A percentile compares a stretch with the other conserved stretches of the same genome.
Conservation (phyloP, 306 rosid species). For the Citrullus colocynthis region DNA sequence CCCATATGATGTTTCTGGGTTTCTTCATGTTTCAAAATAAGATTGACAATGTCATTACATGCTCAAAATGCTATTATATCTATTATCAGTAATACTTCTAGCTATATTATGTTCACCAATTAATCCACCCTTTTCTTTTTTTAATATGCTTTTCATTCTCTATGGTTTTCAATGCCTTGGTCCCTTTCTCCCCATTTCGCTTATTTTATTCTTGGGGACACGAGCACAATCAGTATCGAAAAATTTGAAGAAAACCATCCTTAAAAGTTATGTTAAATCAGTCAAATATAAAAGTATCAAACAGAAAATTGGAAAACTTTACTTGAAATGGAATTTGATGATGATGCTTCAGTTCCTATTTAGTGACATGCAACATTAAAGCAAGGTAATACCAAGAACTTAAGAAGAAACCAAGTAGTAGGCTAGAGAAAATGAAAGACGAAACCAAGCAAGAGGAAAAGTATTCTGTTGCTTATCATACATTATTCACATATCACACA, state of each 20-base stretch:
- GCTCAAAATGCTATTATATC: neutral
- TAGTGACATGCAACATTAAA: neutral
- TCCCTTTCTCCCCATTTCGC: neutral
- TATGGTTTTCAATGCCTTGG: neutral
- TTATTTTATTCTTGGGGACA: neutral
- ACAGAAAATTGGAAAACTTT: neutral
- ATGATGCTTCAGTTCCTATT: neutral
- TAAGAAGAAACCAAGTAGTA: neutral
- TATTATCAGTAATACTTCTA: neutral
- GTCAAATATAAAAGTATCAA: neutral
- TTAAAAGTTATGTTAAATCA: neutral
- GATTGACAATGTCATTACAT: neutral
- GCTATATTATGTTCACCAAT: neutral
- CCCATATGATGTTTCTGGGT: neutral
- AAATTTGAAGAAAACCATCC: neutral
- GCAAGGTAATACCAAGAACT: too few relatives aligned
- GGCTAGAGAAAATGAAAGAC: neutral
- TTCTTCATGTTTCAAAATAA: neutral
- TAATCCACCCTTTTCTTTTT: neutral
- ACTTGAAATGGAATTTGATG: neutral
- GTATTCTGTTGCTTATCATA: neutral
- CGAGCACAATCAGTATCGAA: neutral
- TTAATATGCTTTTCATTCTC: neutral
- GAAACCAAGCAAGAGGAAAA: neutral
- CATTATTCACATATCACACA: conserved; percentile 2